Evolutionary conservation across 805 yeast genomes (phyloP).

Genomic region (Jamesozyma lodderae): DNA sequence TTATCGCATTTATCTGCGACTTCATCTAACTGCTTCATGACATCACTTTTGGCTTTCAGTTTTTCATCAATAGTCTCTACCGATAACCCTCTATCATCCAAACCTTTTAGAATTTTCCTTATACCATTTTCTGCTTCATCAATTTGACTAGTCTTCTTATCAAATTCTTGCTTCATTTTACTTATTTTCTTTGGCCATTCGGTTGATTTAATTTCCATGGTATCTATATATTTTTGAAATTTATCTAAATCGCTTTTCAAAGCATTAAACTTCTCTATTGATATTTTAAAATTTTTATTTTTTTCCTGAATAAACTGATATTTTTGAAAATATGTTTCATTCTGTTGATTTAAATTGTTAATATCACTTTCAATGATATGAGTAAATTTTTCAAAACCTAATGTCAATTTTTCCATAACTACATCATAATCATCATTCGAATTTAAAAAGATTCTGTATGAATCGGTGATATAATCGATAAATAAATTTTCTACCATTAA

Average conservation of each 20-base stretch:
- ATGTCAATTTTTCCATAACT: conserved; percentile 46
- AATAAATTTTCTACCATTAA: conserved; percentile 37
- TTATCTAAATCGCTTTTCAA: conserved; percentile 62
- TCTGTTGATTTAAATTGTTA: conserved; percentile 33
- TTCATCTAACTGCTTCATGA: conserved; percentile 45
- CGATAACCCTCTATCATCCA: conserved; percentile 49
- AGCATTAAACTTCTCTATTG: conserved; percentile 50
- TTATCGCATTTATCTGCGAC: conserved; percentile 38
- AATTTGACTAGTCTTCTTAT: conserved; percentile 32
- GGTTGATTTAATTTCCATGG: conserved; percentile 52
- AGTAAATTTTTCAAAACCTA: conserved; percentile 44
- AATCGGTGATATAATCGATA: conserved; percentile 51
- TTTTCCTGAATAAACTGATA: conserved; percentile 37
- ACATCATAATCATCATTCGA: conserved; percentile 54
- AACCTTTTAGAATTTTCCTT: conserved; percentile 33
- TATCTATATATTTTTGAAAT: conserved; percentile 61
- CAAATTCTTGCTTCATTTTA: conserved; percentile 49
- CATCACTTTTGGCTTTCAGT: conserved; percentile 50
- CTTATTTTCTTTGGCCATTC: conserved; percentile 56
- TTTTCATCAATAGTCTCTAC: conserved; percentile 55
- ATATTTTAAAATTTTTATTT: conserved; percentile 39
- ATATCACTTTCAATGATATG: conserved; percentile 42
- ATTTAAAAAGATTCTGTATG: conserved; percentile 59
- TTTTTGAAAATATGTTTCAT: conserved; percentile 33
- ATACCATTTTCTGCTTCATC: conserved; percentile 35